Conservation (phyloP, 2,329 filamentous ascomycete species). For the Calonectria ilicicola region DNA sequence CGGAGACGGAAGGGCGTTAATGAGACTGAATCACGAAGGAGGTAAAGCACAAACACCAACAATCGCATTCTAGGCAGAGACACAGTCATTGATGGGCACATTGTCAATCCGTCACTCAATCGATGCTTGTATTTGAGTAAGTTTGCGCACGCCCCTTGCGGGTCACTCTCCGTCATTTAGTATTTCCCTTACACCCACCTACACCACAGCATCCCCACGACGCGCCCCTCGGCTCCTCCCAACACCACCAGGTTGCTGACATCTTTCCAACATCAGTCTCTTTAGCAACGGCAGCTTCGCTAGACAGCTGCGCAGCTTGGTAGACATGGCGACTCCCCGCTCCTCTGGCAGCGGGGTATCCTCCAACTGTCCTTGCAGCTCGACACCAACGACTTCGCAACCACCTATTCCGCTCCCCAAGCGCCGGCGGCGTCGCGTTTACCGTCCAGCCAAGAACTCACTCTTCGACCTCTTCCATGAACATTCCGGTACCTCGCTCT, state of each 20-base stretch:
- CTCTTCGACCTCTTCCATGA: conserved; percentile 65
- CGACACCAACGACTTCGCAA: conserved; percentile 43
- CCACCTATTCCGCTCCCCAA: conserved; percentile 32
- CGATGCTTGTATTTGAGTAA: conserved; percentile 47
- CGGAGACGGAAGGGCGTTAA: conserved; percentile 27
- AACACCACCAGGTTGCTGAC: conserved; percentile 27
- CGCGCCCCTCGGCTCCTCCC: conserved; percentile 11
- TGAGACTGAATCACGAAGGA: conserved; percentile 28
- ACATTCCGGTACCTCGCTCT: conserved; percentile 61
- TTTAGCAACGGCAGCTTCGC: conserved; percentile 44
- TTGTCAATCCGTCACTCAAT: conserved; percentile 22
- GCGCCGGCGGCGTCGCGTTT: conserved; percentile 47
- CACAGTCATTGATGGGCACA: conserved; percentile 10
- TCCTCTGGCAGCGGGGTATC: conserved; percentile 27
- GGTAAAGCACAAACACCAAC: conserved; percentile 21
- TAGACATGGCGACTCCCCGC: conserved; percentile 43
- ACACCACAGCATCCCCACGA: background rate
- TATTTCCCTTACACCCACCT: conserved; percentile 14
- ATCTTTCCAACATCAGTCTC: conserved; percentile 31
- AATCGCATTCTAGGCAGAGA: conserved; percentile 12
- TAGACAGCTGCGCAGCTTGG: conserved; percentile 45
- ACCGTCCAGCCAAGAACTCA: conserved; percentile 59
- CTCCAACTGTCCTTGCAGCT: conserved; percentile 28
- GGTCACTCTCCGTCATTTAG: background rate
- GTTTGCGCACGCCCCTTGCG: conserved; percentile 15